Base-by-base conservation (phyloP, 257 asterid species). In the Ophiorrhiza pumila region DNA sequence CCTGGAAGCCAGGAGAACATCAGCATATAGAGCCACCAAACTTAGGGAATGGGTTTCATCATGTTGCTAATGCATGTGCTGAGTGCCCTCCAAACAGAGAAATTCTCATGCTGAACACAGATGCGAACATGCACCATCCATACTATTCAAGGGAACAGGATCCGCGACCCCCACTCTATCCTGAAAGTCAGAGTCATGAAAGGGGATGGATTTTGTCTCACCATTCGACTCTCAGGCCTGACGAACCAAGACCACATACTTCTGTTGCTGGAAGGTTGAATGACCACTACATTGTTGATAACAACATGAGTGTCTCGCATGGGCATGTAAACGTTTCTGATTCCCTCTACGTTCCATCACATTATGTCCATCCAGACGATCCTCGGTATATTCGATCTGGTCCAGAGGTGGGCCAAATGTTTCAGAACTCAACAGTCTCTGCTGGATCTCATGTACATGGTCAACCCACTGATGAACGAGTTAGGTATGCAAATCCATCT, bases 21-120 rank as follows among this genome's bases (percentile, higher is more conserved):
- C 85, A 82, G 12, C 88, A 83, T 76, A 58, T 82, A 18, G 94
- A 89, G 74, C 72, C 92, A 34, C 73, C 85, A 27, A 85, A 73
- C 67, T 15, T 85, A 64, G 96, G 86, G 47, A 88, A 85, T 84
- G 97, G 95, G 55, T 85, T 85, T 84, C 87, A 85, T 73, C 91
- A 79, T 47, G 86, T 72, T 68, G 74, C 89, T 55, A 81, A 71
- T 82, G 78, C 91, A n/a, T 88, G 93, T 75, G 80, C 83, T 2
- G 97, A 91, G 56, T 85, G 91, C 78, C 95, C 91, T 8, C 89
- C 95, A 45, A 85, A 87, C 74, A 81, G 90, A 85, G 98, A 91
- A 71, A 64, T 88, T 34, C 77, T 81, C 64, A 71, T 83, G 77
- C 61, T 86, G 85, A 86, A 79, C 76, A 60, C 89, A 14, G 94